phyloP scores from a whole-genome alignment of 495 filamentous ascomycete species.

The Xylaria curta region DNA sequence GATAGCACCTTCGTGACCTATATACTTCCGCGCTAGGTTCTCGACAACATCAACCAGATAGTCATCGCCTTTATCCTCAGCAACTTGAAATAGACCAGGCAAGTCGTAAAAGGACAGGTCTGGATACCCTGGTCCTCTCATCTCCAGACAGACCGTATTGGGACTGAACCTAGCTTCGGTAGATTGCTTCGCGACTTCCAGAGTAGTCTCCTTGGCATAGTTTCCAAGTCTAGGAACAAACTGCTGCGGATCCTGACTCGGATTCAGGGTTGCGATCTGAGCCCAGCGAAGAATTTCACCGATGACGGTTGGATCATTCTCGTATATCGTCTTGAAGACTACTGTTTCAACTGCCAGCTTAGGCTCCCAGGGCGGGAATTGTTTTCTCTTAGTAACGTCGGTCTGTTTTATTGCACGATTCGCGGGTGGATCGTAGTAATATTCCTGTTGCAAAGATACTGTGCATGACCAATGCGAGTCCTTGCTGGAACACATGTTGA shows the following conservation, averaged over 20 bases:
- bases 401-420: slow-evolving; percentile 29
- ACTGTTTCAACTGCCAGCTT: slow-evolving; percentile 22
- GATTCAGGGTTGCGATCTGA: slow-evolving; percentile 72
- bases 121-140: slow-evolving; percentile 66
- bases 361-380: slow-evolving; percentile 47
- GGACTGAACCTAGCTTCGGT: slow-evolving; percentile 69
- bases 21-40: slow-evolving; percentile 69
- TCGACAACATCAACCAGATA: slow-evolving; percentile 69
- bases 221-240: slow-evolving; percentile 53
- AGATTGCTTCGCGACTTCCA: slow-evolving; percentile 32
- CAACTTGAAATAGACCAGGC: slow-evolving; percentile 72
- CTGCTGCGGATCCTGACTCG: slow-evolving; percentile 43
- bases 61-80: slow-evolving; percentile 57
- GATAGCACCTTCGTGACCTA: slow-evolving; percentile 65
- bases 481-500: slow-evolving; percentile 56
- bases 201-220: slow-evolving; percentile 28
- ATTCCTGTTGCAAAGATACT: slow-evolving; percentile 62
- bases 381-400: slow-evolving; percentile 42
- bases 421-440: slow-evolving; percentile 44
- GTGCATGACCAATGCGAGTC: slow-evolving; percentile 55
- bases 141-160: slow-evolving; percentile 72
- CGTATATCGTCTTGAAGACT: slow-evolving; percentile 47
- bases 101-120: slow-evolving; percentile 78
- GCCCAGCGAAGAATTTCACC: slow-evolving; percentile 65
- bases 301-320: slow-evolving; percentile 52